Evolutionary conservation across 441 rosid genomes (phyloP), one percentile per base, ranked within the genome.

Genomic region (Iberis amara): DNA sequence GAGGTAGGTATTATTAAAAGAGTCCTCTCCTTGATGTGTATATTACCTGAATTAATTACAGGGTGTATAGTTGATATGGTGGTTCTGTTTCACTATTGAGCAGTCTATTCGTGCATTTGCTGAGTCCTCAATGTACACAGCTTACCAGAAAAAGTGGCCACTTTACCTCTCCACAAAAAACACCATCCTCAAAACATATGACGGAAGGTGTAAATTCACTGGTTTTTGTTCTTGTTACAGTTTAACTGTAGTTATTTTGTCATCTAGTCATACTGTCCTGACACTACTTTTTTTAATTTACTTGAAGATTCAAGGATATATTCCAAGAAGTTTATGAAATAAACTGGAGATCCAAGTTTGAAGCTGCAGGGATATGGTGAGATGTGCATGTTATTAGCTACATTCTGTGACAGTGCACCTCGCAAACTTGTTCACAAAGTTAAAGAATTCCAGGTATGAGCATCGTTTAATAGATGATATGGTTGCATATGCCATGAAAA

Each of bases 81-180:
- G 52, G 24, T 28, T 8, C 28, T 36, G 15, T 32, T 62, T 37
- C 11, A 7, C n/a, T 15, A 42, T 44, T 46, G 54, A 65, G 68
- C 82, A 87, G 98, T 90, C 96, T 18, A 85, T 90, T 44, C 72
- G 11, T 59, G 80, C 96, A 65, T 90, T 90, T 79, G 95, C 94
- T 13, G 92, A 90, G 73, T 80, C 90, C 55, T 90, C 96, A 7
- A 83, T 90, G 96, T 79, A 63, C 78, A 90, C 88, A 49, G 94
- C 96, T 62, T 81, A 81, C 68, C 77, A 75, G 81, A 91, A 91
- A 70, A 91, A 76, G 55, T 87, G 92, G 95, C 98, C 98, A 4
- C 94, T 91, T 56, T 91, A 85, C 77, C 95, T 91, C 60, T 83
- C 94, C 81, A 91, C 98, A 43, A 87, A 91, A 70, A 90, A 91